These are phyloP conservation scores for Beta vulgaris DNA, from an alignment of 148 eudicot species.

Conservation along the genomic window DNA sequence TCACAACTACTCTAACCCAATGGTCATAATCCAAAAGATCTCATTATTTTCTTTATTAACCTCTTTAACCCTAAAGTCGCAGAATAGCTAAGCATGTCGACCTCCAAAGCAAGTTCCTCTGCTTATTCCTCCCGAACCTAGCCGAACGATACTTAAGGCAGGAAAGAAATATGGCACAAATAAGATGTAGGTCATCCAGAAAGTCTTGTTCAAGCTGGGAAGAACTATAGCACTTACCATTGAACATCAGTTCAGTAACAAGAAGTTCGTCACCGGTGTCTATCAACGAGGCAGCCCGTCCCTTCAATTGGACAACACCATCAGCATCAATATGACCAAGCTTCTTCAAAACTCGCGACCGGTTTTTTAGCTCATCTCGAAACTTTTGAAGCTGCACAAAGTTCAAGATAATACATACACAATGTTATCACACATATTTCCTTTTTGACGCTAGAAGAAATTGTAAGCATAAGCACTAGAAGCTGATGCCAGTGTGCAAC, in stretches of 20 bases:
- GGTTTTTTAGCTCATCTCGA: slow-evolving; percentile 91
- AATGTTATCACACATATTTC: background rate
- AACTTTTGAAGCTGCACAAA: slow-evolving; percentile 88
- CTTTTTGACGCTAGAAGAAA: background rate
- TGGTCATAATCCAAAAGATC: too few species aligned
- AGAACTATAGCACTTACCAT: slow-evolving; percentile 44
- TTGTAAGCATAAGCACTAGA: background rate
- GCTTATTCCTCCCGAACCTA: too few species aligned
- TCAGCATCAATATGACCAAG: slow-evolving; percentile 97
- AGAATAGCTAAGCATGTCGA: too few species aligned
- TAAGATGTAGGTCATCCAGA: background rate
- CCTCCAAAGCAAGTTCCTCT: too few species aligned
- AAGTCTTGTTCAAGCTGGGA: background rate
- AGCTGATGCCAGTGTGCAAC: background rate
- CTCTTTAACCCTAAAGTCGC: too few species aligned
- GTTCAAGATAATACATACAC: slow-evolving; percentile 12
- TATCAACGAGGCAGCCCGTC: slow-evolving; percentile 87
- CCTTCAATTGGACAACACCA: slow-evolving; percentile 89
- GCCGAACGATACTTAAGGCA: background rate
- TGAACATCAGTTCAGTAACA: slow-evolving; percentile 94
- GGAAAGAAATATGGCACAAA: background rate
- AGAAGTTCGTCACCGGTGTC: slow-evolving; percentile 98
- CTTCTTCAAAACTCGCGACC: slow-evolving; percentile 88
- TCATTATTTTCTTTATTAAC: too few species aligned
- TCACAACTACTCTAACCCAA: too few species aligned